These are phyloP conservation scores for Gossypium lobatum DNA, from an alignment of 441 rosid species.

Conservation along the genomic window DNA sequence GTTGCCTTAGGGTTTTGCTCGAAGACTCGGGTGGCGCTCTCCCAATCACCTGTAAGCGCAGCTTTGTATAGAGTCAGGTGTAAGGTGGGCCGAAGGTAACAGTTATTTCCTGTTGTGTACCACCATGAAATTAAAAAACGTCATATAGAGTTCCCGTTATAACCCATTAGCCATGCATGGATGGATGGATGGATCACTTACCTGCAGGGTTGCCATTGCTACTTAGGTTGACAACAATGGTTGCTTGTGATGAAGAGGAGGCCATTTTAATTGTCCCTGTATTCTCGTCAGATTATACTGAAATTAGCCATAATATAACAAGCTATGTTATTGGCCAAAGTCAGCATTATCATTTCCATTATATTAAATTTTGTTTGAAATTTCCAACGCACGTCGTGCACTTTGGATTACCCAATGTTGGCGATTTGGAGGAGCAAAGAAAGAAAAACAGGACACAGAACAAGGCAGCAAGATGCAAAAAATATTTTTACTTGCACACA, in stretches of 20 bases:
- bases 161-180: no score
- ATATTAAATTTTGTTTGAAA: background rate
- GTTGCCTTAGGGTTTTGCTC: background rate
- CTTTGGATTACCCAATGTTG: background rate
- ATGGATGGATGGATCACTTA: no score
- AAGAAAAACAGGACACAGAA: no score
- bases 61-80: constrained; percentile 4
- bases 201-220: background rate
- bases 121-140: background rate
- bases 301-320: background rate
- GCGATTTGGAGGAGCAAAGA: no score
- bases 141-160: background rate
- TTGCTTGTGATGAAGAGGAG: background rate
- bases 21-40: background rate
- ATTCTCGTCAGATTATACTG: background rate
- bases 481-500: no score
- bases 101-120: background rate
- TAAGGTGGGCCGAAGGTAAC: background rate
- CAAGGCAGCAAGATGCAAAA: no score
- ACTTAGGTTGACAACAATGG: background rate
- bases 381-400: background rate
- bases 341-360: background rate
- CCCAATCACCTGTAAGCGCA: background rate
- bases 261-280: background rate
- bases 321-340: background rate